phyloP scores from a whole-genome alignment of 1,139 yeast genomes.

The Yamadazyma friedrichii region DNA sequence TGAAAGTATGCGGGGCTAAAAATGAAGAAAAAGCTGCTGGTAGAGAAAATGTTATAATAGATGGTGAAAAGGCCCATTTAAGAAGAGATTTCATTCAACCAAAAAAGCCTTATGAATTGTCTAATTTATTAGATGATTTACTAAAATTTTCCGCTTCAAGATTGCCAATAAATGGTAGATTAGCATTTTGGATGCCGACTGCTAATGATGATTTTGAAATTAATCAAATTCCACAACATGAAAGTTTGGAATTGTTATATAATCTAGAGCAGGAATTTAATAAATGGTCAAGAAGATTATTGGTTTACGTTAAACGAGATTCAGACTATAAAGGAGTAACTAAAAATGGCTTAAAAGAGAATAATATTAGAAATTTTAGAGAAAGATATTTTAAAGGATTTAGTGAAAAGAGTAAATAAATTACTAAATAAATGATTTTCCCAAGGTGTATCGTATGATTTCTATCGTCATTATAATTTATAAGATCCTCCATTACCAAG shows the following conservation, averaged over 20 bases:
- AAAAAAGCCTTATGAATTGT: conserved; percentile 84
- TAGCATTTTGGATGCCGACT: conserved; percentile 98
- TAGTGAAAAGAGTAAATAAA: conserved; percentile 30
- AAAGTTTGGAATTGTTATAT: conserved; percentile 65
- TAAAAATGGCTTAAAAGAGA: conserved; percentile 41
- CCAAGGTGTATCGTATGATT: neutral
- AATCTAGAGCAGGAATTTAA: conserved; percentile 85
- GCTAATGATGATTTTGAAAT: conserved; percentile 82
- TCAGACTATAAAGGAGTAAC: conserved; percentile 56
- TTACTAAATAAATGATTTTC: neutral
- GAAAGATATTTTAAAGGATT: conserved; percentile 78
- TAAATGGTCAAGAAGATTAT: conserved; percentile 86
- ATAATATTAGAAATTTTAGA: conserved; percentile 60
- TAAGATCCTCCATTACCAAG: conserved; percentile 16
- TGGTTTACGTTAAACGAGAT: conserved; percentile 76
- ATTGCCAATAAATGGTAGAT: conserved; percentile 70
- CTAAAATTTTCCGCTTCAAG: conserved; percentile 69
- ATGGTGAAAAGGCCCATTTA: conserved; percentile 76
- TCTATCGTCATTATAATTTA: conserved; percentile 7
- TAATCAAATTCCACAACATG: conserved; percentile 79
- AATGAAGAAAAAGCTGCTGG: conserved; percentile 58
- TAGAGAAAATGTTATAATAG: conserved; percentile 65
- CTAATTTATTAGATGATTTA: conserved; percentile 72
- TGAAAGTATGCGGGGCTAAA: conserved; percentile 87
- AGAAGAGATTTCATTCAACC: conserved; percentile 88